Evolutionary conservation across 495 filamentous ascomycete species (phyloP), one percentile per base, ranked within the genome.

Genomic region (Bathelium albidoporum): DNA sequence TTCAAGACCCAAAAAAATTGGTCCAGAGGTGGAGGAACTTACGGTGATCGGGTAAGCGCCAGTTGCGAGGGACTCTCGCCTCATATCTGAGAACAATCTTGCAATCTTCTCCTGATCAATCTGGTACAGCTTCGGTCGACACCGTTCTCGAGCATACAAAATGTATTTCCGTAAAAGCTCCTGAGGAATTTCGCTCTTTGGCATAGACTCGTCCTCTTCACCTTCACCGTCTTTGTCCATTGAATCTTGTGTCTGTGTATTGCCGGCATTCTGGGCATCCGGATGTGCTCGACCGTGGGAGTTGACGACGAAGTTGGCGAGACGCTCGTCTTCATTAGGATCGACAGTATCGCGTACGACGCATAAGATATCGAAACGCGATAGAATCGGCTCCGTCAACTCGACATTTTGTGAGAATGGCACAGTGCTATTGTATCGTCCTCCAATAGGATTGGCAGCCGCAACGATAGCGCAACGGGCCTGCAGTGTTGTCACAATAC

Each of bases 81-180:
- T 81, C 91, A 99, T 96, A 77, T 99, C 95, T 7, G 91, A 90
- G 72, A 96, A 99, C 1, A 99, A 80, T 45, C 91, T 81, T 16
- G 95, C 89, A 34, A 99, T 83, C 77, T 99, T 99, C 73, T 97
- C 95, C 72, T 95, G 89, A 70, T 99, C 95, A 76, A 99, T 97
- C 73, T 97, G 91, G 71, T 97, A 93, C 39, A 99, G 80, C 74
- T 97, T 97, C 34, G 95, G 95, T 64, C 82, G 81, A 75, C 90
- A 95, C 67, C 86, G 86, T 74, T 97, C 93, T 28, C 95, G 83
- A 1, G 95, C 92, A 71, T 96, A 97, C 39, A 97, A 82, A 70
- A 99, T 97, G 74, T 97, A 99, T 77, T 99, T 99, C 65, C 95
- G 79, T 64, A 99, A 78, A 59, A 97, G 77, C 66, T 96, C 90